Evolutionary conservation across 2,329 filamentous ascomycete species (phyloP), one percentile per base, ranked within the genome.

Genomic region (Exophiala sideris): DNA sequence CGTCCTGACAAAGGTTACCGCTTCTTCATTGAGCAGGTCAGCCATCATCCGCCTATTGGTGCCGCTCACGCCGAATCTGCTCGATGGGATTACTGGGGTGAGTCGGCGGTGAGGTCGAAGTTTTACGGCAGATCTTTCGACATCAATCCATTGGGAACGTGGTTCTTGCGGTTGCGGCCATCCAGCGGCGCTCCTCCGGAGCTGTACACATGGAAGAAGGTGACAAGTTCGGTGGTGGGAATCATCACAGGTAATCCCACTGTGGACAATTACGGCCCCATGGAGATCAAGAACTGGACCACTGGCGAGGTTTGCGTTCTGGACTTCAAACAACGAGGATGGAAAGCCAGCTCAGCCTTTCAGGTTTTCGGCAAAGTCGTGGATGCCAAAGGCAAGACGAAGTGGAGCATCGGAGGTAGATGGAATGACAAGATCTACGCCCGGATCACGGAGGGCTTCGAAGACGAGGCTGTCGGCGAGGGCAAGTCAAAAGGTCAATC

Each of bases 381-480:
- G 47, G 91, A 94, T 65, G 77, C 82, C 3, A 77, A 84, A 44
- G 91, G 91, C n/a, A 83, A 85, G 34, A 89, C 94, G 7, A 84
- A 88, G 48, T 91, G 94, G 81, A 91, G 87, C 68, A 84, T 99
- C 57, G 94, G 92, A 38, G 94, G 94, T 1, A 86, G 91, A 34
- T 99, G 94, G 94, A 97, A 97, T 71, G 94, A 95, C 68, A 95
- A 92, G 72, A 86, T 99, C 54, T 99, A 96, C 68, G 94, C 92
- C 5, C 88, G 94, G 24, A 80, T 92, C 61, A 96, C 92, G 0
- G 91, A 92, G 0, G 94, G 92, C 3, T 96, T 87, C 67, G 91
- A 97, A 69, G 88, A 83, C 9, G 73, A 83, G 1, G 79, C 89
- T 3, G 84, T 71, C 71, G 82, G 50, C 63, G 78, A 63, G 74